These are phyloP conservation scores for Raffaelea ambrosiae DNA, from an alignment of 2,329 filamentous ascomycete species.

Conservation along the genomic window DNA sequence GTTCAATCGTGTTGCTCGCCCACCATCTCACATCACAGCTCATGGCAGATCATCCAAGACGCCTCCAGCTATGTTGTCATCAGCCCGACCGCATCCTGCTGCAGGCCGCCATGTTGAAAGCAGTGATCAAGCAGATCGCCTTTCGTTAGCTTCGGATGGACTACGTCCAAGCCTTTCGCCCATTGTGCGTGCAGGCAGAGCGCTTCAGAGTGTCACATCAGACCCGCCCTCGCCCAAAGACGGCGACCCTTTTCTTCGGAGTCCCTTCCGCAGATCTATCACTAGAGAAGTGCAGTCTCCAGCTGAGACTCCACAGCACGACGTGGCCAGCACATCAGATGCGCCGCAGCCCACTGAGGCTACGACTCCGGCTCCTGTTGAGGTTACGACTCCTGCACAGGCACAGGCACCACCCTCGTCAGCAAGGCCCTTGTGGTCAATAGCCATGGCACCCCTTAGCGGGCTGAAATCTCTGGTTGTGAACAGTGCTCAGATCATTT, in stretches of 20 bases:
- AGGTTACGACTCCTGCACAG: background rate
- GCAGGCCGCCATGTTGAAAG: background rate
- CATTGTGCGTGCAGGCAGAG: conserved; percentile 48
- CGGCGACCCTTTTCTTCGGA: conserved; percentile 42
- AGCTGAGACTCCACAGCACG: conserved; percentile 10
- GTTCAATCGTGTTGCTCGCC: background rate
- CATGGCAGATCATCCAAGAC: background rate
- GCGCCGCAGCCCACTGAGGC: too few species aligned
- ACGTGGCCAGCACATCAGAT: background rate
- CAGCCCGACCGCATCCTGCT: conserved; percentile 8
- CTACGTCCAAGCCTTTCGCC: conserved; percentile 42
- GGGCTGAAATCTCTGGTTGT: conserved; percentile 22
- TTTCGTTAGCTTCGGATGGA: conserved; percentile 19
- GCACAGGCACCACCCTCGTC: conserved; percentile 3
- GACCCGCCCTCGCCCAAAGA: conserved; percentile 48
- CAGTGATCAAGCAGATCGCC: conserved; percentile 10
- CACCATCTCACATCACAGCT: background rate
- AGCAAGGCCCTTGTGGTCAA: conserved; percentile 16
- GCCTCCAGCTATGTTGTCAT: conserved; percentile 4
- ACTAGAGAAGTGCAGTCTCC: conserved; percentile 22
- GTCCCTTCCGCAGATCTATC: conserved; percentile 40
- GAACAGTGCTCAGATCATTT: conserved; percentile 20
- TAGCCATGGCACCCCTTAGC: conserved; percentile 19
- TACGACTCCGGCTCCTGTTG: background rate
- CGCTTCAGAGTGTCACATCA: conserved; percentile 49